These are phyloP conservation scores for Candida chauliodis DNA, from an alignment of 805 yeast species.

Conservation along the genomic window DNA sequence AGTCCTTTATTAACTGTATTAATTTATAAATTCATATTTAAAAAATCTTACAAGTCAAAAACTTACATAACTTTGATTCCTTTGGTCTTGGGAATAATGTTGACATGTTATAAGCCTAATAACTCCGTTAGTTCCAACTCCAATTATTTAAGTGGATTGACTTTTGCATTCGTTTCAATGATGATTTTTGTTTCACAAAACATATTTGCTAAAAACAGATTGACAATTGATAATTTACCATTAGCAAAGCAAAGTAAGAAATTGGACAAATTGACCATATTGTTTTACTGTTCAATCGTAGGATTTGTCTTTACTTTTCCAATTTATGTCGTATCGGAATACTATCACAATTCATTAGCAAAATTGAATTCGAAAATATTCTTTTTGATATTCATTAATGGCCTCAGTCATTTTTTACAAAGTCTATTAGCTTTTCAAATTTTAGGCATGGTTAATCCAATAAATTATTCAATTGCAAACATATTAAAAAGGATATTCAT, in stretches of 20 bases:
- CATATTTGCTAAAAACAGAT: slow-evolving; percentile 71
- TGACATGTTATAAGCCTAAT: slow-evolving; percentile 53
- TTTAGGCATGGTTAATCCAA: slow-evolving; percentile 68
- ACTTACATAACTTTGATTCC: slow-evolving; percentile 83
- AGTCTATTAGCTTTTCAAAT: slow-evolving; percentile 74
- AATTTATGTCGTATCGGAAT: slow-evolving; percentile 58
- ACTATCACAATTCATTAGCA: slow-evolving; percentile 22
- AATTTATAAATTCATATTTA: slow-evolving; percentile 64
- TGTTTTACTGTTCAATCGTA: slow-evolving; percentile 65
- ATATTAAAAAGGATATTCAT: slow-evolving; percentile 71
- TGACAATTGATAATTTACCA: slow-evolving; percentile 45
- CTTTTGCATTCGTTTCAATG: slow-evolving; percentile 54
- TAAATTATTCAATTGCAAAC: slow-evolving; percentile 76
- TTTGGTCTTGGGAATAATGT: slow-evolving; percentile 77
- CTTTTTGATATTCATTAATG: slow-evolving; percentile 53
- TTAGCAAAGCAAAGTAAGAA: slow-evolving; percentile 23
- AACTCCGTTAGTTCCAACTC: slow-evolving; percentile 1
- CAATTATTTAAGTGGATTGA: slow-evolving; percentile 35
- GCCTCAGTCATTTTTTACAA: slow-evolving; percentile 67
- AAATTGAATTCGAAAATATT: slow-evolving; percentile 31
- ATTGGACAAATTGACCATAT: slow-evolving; percentile 66
- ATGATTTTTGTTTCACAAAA: slow-evolving; percentile 73
- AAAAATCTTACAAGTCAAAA: slow-evolving; percentile 50
- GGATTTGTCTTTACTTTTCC: slow-evolving; percentile 70
- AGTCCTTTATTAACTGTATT: slow-evolving; percentile 86